phyloP scores from a whole-genome alignment of 495 filamentous ascomycete genomes.

The Penicillium malachiteum region DNA sequence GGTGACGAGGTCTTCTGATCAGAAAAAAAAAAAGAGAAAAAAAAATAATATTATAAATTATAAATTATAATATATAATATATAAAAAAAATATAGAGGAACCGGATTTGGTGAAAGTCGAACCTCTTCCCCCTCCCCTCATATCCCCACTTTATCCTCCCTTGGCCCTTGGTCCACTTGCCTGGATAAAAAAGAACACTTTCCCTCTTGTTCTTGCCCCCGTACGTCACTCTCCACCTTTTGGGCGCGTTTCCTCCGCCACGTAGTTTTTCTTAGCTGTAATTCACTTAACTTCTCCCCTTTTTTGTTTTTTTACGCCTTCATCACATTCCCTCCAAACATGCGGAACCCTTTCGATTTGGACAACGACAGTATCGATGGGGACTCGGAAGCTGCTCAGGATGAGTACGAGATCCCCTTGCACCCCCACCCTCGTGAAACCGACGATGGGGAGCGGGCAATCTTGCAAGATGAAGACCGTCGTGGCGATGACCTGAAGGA shows the following conservation, averaged over 20 bases:
- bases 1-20: conserved; percentile 47
- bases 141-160: conserved; percentile 8
- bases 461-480: conserved; percentile 40
- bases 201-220: conserved; percentile 8
- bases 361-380: conserved; percentile 37
- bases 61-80: no score
- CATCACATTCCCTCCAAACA: conserved; percentile 13
- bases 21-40: conserved; percentile 38
- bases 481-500: conserved; percentile 37
- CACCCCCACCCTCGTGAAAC: conserved; percentile 24
- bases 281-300: conserved; percentile 2
- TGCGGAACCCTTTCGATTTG: conserved; percentile 46
- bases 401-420: conserved; percentile 24
- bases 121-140: conserved; percentile 8
- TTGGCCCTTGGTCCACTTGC: conserved; percentile 11
- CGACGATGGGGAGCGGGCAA: conserved; percentile 42
- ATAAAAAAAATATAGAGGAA: conserved; percentile 28
- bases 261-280: conserved; percentile 18
- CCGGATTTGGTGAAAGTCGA: conserved; percentile 21
- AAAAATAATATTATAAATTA: conserved; percentile 39
- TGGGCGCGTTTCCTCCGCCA: conserved; percentile 12
- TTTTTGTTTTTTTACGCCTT: conserved; percentile 12
- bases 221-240: conserved; percentile 36
- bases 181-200: conserved; percentile 8
- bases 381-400: conserved; percentile 28